Evolutionary conservation across 1,284 basidiomycete genomes (phyloP).

Genomic region (Gastroboletus turbinatus): DNA sequence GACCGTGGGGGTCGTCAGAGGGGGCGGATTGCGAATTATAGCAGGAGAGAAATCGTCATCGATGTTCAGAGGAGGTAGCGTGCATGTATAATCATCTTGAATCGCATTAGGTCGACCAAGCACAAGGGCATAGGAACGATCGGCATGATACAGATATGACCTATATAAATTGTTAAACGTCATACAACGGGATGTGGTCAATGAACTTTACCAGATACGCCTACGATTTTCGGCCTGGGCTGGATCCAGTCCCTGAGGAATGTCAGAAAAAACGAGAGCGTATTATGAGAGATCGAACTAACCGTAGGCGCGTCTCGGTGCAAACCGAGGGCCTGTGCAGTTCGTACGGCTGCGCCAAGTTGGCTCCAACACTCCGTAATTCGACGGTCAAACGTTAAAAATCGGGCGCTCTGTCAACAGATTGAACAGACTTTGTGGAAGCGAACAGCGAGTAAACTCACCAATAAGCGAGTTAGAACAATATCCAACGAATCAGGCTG

Average conservation of each 20-base stretch:
- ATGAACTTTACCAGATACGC: constrained; percentile 72
- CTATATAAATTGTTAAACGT: constrained; percentile 37
- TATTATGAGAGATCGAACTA: constrained; percentile 26
- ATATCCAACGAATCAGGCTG: constrained; percentile 89
- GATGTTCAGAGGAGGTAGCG: constrained; percentile 80
- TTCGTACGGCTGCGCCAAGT: constrained; percentile 88
- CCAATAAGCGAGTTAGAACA: constrained; percentile 84
- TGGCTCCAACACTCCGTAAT: constrained; percentile 96
- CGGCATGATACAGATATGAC: constrained; percentile 92
- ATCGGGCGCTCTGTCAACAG: constrained; percentile 74
- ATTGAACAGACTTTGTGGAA: constrained; percentile 10
- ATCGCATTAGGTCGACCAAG: constrained; percentile 88
- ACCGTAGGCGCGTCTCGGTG: constrained; percentile 92
- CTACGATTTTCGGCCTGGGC: constrained; percentile 86
- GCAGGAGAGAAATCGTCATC: constrained; percentile 61
- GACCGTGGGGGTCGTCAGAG: constrained; percentile 73
- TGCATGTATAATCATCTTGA: constrained; percentile 84
- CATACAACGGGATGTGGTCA: background rate
- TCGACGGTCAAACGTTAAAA: constrained; percentile 85
- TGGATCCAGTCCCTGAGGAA: constrained; percentile 68
- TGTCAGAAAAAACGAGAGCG: constrained; percentile 7
- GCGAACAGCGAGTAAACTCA: constrained; percentile 38
- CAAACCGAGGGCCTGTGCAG: constrained; percentile 90
- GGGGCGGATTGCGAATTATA: constrained; percentile 44
- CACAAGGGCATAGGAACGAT: constrained; percentile 89